A percentile compares a stretch with the other conserved stretches of the same genome.
Conservation (phyloP, 108 stramenopile species). For the Discostella stelligeroides region DNA sequence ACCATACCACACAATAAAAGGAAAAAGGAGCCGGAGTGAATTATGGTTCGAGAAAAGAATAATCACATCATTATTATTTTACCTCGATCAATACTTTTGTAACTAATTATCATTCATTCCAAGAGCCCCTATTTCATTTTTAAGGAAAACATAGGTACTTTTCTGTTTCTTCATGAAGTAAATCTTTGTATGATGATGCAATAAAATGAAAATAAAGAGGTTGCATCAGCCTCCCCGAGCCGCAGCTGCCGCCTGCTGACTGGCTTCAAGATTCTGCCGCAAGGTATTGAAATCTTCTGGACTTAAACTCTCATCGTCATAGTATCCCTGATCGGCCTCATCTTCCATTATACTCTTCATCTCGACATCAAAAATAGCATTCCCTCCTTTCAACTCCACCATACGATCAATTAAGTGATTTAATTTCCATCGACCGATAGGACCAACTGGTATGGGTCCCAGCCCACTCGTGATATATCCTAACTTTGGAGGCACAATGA, state of each 20-base stretch:
- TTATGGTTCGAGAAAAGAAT: too few species aligned
- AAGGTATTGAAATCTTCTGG: slow-evolving; percentile 66
- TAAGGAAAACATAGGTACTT: too few species aligned
- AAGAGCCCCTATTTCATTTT: too few species aligned
- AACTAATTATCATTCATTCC: too few species aligned
- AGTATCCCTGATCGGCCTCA: slow-evolving; percentile 91
- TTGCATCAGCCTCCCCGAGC: not conserved
- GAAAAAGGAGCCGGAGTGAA: too few species aligned
- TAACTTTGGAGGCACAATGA: slow-evolving; percentile 86
- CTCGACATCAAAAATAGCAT: slow-evolving; percentile 76
- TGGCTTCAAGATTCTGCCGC: slow-evolving; percentile 42
- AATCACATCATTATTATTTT: too few species aligned
- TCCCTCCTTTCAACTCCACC: slow-evolving; percentile 73
- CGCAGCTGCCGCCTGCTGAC: slow-evolving; percentile 33
- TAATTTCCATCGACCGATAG: slow-evolving; percentile 67
- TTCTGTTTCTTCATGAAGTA: too few species aligned
- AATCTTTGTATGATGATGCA: too few species aligned
- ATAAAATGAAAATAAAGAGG: too few species aligned
- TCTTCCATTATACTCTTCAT: slow-evolving; percentile 67
- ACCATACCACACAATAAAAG: too few species aligned
- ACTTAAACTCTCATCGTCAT: slow-evolving; percentile 65
- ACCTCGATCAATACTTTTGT: too few species aligned
- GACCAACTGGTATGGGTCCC: slow-evolving; percentile 75
- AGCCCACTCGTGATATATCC: slow-evolving; percentile 71
- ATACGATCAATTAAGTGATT: slow-evolving; percentile 68